Evolutionary conservation across 2,329 filamentous ascomycete species (phyloP).

Genomic region (Chrysoporthe austroafricana): DNA sequence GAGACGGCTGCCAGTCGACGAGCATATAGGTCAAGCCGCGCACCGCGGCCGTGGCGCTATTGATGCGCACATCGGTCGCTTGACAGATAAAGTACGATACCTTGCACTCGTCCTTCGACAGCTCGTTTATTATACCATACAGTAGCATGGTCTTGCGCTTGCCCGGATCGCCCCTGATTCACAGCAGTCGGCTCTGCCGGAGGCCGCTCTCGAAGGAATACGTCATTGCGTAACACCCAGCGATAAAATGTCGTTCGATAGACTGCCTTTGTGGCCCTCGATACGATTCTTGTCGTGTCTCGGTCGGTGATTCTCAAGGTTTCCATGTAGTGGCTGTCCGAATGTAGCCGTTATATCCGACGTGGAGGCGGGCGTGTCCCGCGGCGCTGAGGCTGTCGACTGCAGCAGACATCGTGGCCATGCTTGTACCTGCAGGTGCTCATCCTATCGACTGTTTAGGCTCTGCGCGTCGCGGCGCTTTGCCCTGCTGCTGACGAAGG

Average conservation of each 20-base stretch:
- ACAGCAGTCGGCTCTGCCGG: conserved; percentile 36
- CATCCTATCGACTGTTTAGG: too few relatives aligned
- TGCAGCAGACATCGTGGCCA: too few relatives aligned
- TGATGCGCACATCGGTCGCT: conserved; percentile 40
- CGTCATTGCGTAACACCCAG: conserved; percentile 39
- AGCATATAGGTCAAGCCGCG: conserved; percentile 49
- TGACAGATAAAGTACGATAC: conserved; percentile 50
- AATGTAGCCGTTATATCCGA: too few relatives aligned
- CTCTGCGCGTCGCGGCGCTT: too few relatives aligned
- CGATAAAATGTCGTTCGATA: conserved; percentile 36
- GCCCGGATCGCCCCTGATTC: conserved; percentile 41
- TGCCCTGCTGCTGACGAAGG: too few relatives aligned
- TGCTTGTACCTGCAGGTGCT: too few relatives aligned
- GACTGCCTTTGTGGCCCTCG: conserved; percentile 32
- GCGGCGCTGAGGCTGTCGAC: too few relatives aligned
- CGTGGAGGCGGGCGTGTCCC: too few relatives aligned
- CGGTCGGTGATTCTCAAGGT: too few relatives aligned
- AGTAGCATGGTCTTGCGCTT: conserved; percentile 45
- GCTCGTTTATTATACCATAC: conserved; percentile 35
- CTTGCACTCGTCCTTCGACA: conserved; percentile 20
- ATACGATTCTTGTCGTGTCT: conserved; percentile 32
- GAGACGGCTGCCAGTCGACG: conserved; percentile 35
- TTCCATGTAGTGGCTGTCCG: too few relatives aligned
- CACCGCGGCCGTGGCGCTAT: conserved; percentile 45
- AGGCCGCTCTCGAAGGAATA: conserved; percentile 32